These are phyloP conservation scores for Metschnikowia anglica DNA, from an alignment of 805 yeast genomes.

Conservation along the genomic window DNA sequence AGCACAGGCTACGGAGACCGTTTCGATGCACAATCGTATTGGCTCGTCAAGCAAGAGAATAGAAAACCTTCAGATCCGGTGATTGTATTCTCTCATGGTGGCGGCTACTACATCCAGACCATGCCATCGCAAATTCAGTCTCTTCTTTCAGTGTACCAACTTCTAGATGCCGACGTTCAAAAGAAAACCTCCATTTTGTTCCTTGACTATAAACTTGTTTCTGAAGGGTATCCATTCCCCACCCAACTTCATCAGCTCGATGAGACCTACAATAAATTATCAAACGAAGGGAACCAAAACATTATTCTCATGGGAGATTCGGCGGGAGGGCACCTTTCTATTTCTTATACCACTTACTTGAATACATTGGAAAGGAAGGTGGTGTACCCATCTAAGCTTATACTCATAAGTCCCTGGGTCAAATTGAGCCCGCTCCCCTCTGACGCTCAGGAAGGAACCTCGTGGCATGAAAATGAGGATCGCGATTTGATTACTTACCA, in stretches of 20 bases:
- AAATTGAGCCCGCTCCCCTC: constrained; percentile 25
- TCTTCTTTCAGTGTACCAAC: constrained; percentile 28
- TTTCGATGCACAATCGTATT: constrained; percentile 31
- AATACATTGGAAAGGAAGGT: constrained; percentile 15
- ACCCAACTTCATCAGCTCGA: constrained; percentile 33
- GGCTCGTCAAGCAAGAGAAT: constrained; percentile 34
- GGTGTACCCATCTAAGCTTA: constrained; percentile 28
- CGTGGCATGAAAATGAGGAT: constrained; percentile 32
- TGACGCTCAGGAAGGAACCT: constrained; percentile 30
- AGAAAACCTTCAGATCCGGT: constrained; percentile 29
- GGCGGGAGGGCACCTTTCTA: constrained; percentile 42
- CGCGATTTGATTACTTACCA: constrained; percentile 17
- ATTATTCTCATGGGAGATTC: constrained; percentile 42
- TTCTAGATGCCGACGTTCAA: constrained; percentile 26
- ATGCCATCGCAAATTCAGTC: constrained; percentile 32
- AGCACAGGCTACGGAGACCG: constrained; percentile 33
- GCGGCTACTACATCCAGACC: constrained; percentile 37
- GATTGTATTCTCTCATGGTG: constrained; percentile 40
- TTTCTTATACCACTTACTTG: constrained; percentile 32
- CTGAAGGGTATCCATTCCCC: constrained; percentile 33
- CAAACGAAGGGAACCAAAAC: constrained; percentile 26
- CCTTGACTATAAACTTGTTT: constrained; percentile 34
- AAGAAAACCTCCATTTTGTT: constrained; percentile 26
- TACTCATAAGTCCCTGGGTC: constrained; percentile 42
- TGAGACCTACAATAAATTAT: constrained; percentile 24